A percentile compares a stretch with the other conserved stretches of the same genome.
phyloP scores from a whole-genome alignment of 1,284 basidiomycete genomes.

The Hypsizygus ulmarius region DNA sequence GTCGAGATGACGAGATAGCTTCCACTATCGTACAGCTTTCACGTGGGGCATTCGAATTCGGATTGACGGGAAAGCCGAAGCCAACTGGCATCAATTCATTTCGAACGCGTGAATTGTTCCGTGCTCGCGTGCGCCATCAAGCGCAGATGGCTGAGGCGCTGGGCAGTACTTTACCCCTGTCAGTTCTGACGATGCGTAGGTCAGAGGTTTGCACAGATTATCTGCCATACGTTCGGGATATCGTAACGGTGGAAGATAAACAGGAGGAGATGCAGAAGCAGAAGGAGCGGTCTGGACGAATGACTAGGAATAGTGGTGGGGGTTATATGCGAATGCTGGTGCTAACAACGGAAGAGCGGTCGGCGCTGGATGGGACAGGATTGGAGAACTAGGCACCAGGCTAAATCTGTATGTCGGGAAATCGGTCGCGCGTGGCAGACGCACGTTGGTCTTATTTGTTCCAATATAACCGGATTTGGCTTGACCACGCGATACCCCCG shows the following conservation, averaged over 20 bases:
- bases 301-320: conserved; percentile 54
- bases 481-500: conserved; percentile 20
- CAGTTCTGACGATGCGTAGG: conserved; percentile 33
- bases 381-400: conserved; percentile 2
- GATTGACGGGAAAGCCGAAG: conserved; percentile 27
- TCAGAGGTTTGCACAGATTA: conserved; percentile 63
- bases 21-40: conserved; percentile 42
- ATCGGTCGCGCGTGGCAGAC: conserved; percentile 20
- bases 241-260: conserved; percentile 69
- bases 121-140: conserved; percentile 44
- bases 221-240: conserved; percentile 64
- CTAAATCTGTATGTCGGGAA: conserved; percentile 5
- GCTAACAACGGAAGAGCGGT: conserved; percentile 13
- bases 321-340: conserved; percentile 24
- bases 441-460: conserved; percentile 35
- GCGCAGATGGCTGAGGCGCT: conserved; percentile 41
- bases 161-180: conserved; percentile 30
- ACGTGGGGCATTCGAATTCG: conserved; percentile 39
- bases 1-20: conserved; percentile 48
- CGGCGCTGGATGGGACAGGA: conserved; percentile 11
- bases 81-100: conserved; percentile 29
- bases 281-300: conserved; percentile 36
- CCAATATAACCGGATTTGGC: conserved; percentile 41
- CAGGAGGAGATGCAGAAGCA: conserved; percentile 29
- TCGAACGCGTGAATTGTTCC: conserved; percentile 31